Evolutionary conservation across 192 early-diverging fungal genomes (phyloP).

Genomic region (Coemansia aciculifera): DNA sequence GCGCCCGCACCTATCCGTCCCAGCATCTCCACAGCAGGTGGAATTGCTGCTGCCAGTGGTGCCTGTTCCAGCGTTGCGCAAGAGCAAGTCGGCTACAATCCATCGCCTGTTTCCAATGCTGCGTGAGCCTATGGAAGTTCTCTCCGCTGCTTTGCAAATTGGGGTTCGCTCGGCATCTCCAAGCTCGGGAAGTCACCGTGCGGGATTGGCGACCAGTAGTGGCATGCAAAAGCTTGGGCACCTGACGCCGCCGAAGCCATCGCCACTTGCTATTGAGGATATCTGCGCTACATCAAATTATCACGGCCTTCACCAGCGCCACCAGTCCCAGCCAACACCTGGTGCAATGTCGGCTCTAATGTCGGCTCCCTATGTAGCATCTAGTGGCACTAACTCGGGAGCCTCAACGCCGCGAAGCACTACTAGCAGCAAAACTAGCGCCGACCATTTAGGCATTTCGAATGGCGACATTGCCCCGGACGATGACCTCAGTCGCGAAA

Average conservation of each 20-base stretch:
- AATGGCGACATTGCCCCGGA: background rate
- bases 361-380: background rate
- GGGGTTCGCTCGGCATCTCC: background rate
- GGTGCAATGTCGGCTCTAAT: background rate
- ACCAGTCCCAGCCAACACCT: background rate
- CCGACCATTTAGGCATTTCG: background rate
- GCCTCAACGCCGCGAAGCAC: slow-evolving; percentile 7
- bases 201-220: background rate
- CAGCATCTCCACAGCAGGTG: background rate
- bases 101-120: slow-evolving; percentile 44
- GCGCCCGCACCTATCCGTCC: background rate
- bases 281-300: background rate
- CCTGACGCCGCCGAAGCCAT: slow-evolving; percentile 2
- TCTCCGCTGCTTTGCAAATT: slow-evolving; percentile 8
- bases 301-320: background rate
- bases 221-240: background rate
- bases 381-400: slow-evolving; percentile 2
- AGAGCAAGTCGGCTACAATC: slow-evolving; percentile 29
- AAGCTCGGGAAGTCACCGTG: background rate
- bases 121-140: slow-evolving; percentile 10
- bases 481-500: slow-evolving; percentile 36
- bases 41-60: background rate
- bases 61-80: slow-evolving; percentile 9
- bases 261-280: slow-evolving; percentile 1
- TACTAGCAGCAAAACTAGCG: background rate